Evolutionary conservation across 2,329 filamentous ascomycete genomes (phyloP), one percentile per base, ranked within the genome.

Genomic region (Neurospora sp.): DNA sequence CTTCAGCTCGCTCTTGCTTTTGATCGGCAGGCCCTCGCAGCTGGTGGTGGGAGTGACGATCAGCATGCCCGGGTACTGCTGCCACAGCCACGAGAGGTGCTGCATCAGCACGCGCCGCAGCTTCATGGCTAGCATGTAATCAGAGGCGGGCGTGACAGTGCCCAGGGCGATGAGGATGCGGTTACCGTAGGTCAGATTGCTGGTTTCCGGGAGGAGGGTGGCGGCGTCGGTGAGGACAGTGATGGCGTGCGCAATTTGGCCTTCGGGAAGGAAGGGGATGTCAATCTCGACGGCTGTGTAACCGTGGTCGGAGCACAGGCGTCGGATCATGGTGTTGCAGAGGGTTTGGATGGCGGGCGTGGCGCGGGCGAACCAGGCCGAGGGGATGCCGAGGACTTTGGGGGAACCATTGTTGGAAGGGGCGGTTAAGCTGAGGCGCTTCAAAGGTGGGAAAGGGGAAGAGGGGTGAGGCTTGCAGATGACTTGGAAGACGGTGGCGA

Each of bases 161-260:
- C 87, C 89, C 9, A 93, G 82, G 0, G 86, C 84, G 46, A 93
- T 82, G 4, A 93, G 83, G 42, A 93, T 83, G 71, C 88, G 87
- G 79, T 90, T 92, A 0, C 88, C 83, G 0, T 87, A 80, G 0
- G 88, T 87, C 46, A 90, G 81, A 33, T 84, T 82, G 5, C 78
- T 75, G 0, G 84, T 80, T 15, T 88, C 78, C 3, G 82, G 71
- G 79, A 86, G 74, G 17, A 85, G 73, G 0, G 83, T 81, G 1
- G 83, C 79, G 0, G 79, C 84, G 58, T 94, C 91, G 8, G 86
- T 84, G 68, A 94, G 85, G 72, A 93, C 91, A 0, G 91, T 92
- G 72, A 94, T 79, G 28, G 90, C 89, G 78, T 94, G 91, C 0
- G 91, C 91, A 23, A 87, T 84, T 78, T 93, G 90, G 28, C 89